Conservation (phyloP, 2,329 filamentous ascomycete species). For the Fusarium cyanostomum region DNA sequence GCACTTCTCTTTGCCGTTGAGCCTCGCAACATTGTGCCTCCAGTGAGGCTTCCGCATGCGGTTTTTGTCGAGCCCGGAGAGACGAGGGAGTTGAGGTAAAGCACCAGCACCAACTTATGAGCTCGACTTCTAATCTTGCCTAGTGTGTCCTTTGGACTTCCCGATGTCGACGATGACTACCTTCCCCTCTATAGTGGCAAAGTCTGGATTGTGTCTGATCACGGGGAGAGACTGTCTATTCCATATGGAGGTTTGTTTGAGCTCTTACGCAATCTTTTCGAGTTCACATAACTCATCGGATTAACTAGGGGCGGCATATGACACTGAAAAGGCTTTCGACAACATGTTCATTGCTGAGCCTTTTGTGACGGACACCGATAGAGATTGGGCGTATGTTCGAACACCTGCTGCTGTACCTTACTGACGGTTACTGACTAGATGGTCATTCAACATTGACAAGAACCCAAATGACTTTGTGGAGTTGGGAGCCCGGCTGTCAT, state of each 20-base stretch:
- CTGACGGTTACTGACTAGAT: constrained; percentile 35
- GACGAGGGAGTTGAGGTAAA: constrained; percentile 43
- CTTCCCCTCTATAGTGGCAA: constrained; percentile 58
- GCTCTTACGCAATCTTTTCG: not conserved
- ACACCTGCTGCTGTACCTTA: not conserved
- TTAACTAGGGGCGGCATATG: constrained; percentile 48
- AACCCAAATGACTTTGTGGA: constrained; percentile 45
- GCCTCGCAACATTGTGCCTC: constrained; percentile 43
- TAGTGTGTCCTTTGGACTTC: constrained; percentile 46
- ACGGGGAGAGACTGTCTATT: constrained; percentile 53
- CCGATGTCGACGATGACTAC: constrained; percentile 46
- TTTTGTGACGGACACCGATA: constrained; percentile 36
- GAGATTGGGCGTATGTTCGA: constrained; percentile 39
- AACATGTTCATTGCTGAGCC: constrained; percentile 49
- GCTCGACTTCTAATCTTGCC: not conserved
- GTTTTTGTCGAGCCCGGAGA: constrained; percentile 44
- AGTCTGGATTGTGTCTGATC: constrained; percentile 52
- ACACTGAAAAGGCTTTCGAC: constrained; percentile 52
- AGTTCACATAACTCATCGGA: not conserved
- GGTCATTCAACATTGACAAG: constrained; percentile 46
- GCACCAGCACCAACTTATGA: not conserved
- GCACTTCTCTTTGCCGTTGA: constrained; percentile 40
- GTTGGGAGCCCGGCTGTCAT: constrained; percentile 43
- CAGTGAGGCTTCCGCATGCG: constrained; percentile 43
- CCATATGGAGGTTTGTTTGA: constrained; percentile 51